phyloP scores from a whole-genome alignment of 2,329 filamentous ascomycete genomes.

The Fusarium metavorans region DNA sequence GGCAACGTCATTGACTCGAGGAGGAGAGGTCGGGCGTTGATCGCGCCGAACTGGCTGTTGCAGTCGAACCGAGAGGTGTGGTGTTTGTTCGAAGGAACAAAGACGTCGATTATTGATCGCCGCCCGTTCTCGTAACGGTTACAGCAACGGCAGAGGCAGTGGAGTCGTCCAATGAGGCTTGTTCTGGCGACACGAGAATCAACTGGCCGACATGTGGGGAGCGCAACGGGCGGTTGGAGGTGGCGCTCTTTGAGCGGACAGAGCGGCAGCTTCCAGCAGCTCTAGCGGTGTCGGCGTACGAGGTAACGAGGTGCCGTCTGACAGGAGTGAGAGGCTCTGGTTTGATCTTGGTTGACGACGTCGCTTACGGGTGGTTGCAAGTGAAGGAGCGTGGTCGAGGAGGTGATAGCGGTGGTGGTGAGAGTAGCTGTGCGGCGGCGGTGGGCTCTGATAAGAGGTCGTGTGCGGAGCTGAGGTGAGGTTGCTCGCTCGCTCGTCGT shows the following conservation, averaged over 20 bases:
- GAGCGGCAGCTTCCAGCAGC: constrained; percentile 25
- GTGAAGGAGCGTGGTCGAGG: constrained; percentile 10
- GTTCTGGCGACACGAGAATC: constrained; percentile 44
- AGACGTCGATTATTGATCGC: constrained; percentile 25
- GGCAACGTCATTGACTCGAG: constrained; percentile 48
- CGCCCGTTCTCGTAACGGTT: constrained; percentile 34
- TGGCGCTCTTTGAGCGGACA: constrained; percentile 39
- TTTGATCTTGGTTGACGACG: background rate
- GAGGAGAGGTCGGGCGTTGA: constrained; percentile 27
- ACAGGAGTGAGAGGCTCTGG: background rate
- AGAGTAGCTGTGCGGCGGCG: background rate
- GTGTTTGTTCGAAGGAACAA: constrained; percentile 21
- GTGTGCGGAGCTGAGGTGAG: constrained; percentile 31
- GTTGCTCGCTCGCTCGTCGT: constrained; percentile 32
- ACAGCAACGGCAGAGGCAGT: constrained; percentile 40
- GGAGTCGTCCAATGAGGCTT: constrained; percentile 47
- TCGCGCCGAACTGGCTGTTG: constrained; percentile 28
- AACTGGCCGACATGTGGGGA: constrained; percentile 47
- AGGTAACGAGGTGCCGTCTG: constrained; percentile 14
- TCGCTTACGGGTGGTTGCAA: constrained; percentile 2
- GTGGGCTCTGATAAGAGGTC: constrained; percentile 31
- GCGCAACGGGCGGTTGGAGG: constrained; percentile 41
- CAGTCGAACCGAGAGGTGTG: constrained; percentile 17
- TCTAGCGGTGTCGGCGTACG: constrained; percentile 19
- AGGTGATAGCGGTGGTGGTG: background rate